Base-by-base conservation (phyloP, 441 rosid species). In the Raphanus hybrid region DNA sequence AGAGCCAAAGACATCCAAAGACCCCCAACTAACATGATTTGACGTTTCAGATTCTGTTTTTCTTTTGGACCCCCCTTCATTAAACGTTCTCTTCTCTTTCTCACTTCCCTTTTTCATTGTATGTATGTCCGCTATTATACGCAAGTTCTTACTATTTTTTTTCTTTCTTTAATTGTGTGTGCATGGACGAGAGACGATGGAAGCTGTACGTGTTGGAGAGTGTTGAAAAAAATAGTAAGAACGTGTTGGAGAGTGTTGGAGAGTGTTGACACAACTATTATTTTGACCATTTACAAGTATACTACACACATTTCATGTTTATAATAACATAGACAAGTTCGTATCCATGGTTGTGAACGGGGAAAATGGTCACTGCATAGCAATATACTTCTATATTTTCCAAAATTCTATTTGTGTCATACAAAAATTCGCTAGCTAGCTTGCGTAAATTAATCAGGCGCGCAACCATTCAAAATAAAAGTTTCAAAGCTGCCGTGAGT, bases 11-110 rank as follows among this genome's bases (percentile, higher is more conserved):
- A 68, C 82, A 73, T 74, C 69, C 67, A 79, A 69, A 69, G 70
- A 70, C 71, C 67, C 43, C 78, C 82, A 79, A 79, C 78, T 75
- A 78, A 79, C 82, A 79, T 79, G 82, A 79, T 74, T 79, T 79
- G 82, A 79, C 82, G 73, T 79, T 79, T 79, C 82, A 79, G 82
- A 79, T 79, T 79, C 82, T 79, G 79, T 79, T 79, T 79, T 74
- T 63, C 75, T 70, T 74, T 79, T 79, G 71, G 72, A 15, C 8
- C 57, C 70, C 82, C 57, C 61, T 73, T 68, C 70, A 54, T 73
- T 67, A 41, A 41, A 41, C 48, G 48, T 39, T 39, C 43, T 39
- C 43, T 39, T 39, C 43, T 23, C 26, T 23, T 23, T 23, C 26
- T 23, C 26, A 23, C 34, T 29, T 34, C 39, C 39, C 39, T 41